Base-by-base conservation (phyloP, 192 early-diverging fungal species). In the Radiomyces spectabilis region DNA sequence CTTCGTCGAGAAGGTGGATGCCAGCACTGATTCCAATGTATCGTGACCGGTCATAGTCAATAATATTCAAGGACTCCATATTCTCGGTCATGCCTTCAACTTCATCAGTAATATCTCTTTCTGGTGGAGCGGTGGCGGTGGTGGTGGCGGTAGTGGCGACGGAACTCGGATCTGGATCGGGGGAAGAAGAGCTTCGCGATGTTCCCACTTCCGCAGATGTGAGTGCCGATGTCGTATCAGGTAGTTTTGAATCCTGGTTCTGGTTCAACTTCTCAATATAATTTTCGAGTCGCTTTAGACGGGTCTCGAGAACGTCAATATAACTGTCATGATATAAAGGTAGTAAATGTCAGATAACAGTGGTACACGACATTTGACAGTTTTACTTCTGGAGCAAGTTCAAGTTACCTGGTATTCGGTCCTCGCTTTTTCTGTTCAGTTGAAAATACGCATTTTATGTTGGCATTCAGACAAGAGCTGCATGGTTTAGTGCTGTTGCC, bases 21-120 rank as follows among this genome's bases (percentile, higher is more conserved):
- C 88, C 88, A 25, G 85, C 84, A 53, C 83, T 84, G 42, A 81
- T 77, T n/a, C 88, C 88, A 19, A 87, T 65, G 53, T 87, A 90
- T 16, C 78, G 61, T 16, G 81, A 67, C 5, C 80, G 75, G 3
- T 81, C 83, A 26, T 76, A 78, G 32, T 78, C 82, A 44, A 83
- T 79, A 38, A 88, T 67, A 5, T 79, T 70, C 46, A 88, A 39
- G 15, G 65, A 70, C 2, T 74, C 72, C n/a, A 88, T 70, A 18
- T 72, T 71, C 27, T 69, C 71, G 26, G 78, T 71, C 41, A 81
- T 25, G 21, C 18, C n/a, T 9, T 53, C 37, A 4, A 29, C 4
- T 1, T 25, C 47, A 9, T 48, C 9, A 18, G 42, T n/a, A 27
- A 27, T 3, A 30, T 48, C 46, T 13, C 33, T 35, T 35, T 35